These are phyloP conservation scores for Pyrenochaeta sp. DNA, from an alignment of 2,329 filamentous ascomycete genomes.

Conservation along the genomic window DNA sequence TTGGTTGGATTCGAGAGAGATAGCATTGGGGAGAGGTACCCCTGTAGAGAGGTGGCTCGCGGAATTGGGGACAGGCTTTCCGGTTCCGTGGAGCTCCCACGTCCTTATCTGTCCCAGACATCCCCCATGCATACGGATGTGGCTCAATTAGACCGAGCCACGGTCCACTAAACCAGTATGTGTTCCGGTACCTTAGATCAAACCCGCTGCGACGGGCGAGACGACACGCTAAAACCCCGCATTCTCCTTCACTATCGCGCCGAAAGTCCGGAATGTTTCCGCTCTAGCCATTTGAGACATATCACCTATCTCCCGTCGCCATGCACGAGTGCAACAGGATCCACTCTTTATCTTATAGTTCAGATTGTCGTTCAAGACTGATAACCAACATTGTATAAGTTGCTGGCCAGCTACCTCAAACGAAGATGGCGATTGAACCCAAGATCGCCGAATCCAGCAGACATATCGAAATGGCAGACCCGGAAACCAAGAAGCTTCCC, in stretches of 20 bases:
- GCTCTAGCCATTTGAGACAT: constrained; percentile 1
- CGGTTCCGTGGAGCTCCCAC: no score
- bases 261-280: constrained; percentile 4
- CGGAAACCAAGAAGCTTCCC: constrained; percentile 10
- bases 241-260: background rate
- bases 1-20: no score
- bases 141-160: background rate
- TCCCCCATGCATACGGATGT: no score
- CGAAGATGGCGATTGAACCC: constrained; percentile 6
- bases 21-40: no score
- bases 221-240: constrained; percentile 5
- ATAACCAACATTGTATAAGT: constrained; percentile 6
- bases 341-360: background rate
- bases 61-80: no score
- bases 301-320: constrained; percentile 2
- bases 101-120: no score
- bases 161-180: background rate
- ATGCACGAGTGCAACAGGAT: background rate
- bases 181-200: background rate
- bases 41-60: no score
- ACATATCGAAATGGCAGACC: constrained; percentile 16
- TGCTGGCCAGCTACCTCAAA: background rate
- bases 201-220: background rate
- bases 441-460: constrained; percentile 4
- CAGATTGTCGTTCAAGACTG: constrained; percentile 11